Evolutionary conservation across 768 basidiomycete genomes (phyloP).

Genomic region (Hirschioporus abietinus): DNA sequence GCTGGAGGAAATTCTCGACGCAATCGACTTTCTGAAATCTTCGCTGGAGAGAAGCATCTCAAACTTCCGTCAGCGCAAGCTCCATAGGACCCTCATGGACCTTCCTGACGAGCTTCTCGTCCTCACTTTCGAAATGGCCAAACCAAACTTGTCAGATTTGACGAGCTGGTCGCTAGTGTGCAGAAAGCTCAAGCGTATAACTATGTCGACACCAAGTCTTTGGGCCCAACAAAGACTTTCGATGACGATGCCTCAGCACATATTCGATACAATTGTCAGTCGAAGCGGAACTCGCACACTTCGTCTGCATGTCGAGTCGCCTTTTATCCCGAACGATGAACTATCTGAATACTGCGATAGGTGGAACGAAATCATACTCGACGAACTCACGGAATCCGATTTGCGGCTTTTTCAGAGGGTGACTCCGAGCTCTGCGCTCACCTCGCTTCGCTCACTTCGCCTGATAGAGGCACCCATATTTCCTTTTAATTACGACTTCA

Average conservation of each 20-base stretch:
- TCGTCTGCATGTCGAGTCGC: background rate
- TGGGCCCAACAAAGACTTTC: background rate
- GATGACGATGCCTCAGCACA: background rate
- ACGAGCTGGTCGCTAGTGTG: background rate
- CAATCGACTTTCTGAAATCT: background rate
- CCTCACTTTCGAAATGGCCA: background rate
- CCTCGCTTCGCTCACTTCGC: background rate
- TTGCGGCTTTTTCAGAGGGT: background rate
- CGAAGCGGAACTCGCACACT: background rate
- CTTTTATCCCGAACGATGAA: background rate
- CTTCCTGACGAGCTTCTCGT: background rate
- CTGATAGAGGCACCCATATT: background rate
- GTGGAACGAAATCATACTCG: background rate
- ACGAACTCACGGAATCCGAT: background rate
- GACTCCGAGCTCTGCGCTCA: background rate
- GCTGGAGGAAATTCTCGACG: background rate
- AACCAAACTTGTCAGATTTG: background rate
- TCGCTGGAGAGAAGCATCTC: background rate
- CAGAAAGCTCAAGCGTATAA: background rate
- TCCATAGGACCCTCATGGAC: background rate
- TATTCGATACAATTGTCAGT: background rate
- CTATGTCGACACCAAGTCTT: background rate
- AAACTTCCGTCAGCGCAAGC: background rate
- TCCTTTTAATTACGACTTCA: background rate
- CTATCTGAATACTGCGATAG: background rate